Evolutionary conservation across 1,284 basidiomycete genomes (phyloP), one percentile per base, ranked within the genome.

Genomic region (Peniophora sp.): DNA sequence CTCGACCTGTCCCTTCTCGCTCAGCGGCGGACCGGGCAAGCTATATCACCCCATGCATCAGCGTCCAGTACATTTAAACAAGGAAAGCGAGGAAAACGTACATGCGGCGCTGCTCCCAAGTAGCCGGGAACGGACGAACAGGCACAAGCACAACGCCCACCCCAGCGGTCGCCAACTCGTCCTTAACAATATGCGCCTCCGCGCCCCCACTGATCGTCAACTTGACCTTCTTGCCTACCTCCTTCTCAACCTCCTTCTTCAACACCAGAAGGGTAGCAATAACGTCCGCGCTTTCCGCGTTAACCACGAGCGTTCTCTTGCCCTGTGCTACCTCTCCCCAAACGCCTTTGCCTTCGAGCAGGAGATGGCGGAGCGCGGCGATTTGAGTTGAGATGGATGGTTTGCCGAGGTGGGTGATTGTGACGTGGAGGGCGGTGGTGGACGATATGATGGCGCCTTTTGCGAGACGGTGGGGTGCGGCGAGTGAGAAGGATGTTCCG

Each of bases 11-110:
- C 79, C 88, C 44, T 85, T 73, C 48, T 75, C 68, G 12, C 81
- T 79, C 6, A 94, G 64, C 1, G 91, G 92, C 0, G 86, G 88
- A 0, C 91, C 92, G 24, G 85, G 72, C 1, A 83, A 60, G 42
- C 77, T 78, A 48, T 47, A n/a, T 12, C 27, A 32, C 27, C 37
- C 8, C 37, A 17, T 5, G 6, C n/a, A 41, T 6, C 18, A 6
- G 6, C 15, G 37, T 41, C 18, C 18, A 20, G n/a, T 5, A 14
- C 11, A 15, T n/a, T 11, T 12, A 15, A 20, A n/a, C 3, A 15
- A 5, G 24, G 22, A 18, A 10, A 12, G 18, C 3, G 27, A 32
- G 27, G 27, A n/a, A n/a, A 1, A 60, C 68, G 44, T 57, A 74
- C 65, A 69, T 64, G 39, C 78, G 67, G 15, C 71, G 64, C 39